Evolutionary conservation across 495 filamentous ascomycete genomes (phyloP).

Genomic region (Penicillium cosmopolitanum): DNA sequence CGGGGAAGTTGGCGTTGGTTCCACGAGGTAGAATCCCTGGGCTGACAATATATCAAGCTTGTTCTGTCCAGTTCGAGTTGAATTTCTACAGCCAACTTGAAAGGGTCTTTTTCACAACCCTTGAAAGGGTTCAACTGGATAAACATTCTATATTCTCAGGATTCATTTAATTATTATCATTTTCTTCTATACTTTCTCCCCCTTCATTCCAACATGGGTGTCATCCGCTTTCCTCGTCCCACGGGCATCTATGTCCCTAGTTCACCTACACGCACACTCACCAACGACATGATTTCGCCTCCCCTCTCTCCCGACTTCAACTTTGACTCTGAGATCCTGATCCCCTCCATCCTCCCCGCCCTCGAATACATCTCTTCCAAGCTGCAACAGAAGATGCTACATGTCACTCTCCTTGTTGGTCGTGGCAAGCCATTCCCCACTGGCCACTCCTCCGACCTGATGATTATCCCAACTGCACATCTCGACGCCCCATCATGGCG

Average conservation of each 20-base stretch:
- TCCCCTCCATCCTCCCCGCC: conserved; percentile 47
- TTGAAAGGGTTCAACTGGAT: neutral
- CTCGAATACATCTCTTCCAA: conserved; percentile 54
- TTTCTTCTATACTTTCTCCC: neutral
- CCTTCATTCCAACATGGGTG: conserved; percentile 38
- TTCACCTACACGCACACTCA: conserved; percentile 41
- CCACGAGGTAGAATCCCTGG: conserved; percentile 1
- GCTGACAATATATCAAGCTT: conserved; percentile 22
- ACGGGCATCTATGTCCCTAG: conserved; percentile 44
- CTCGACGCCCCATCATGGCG: conserved; percentile 43
- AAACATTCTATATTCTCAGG: neutral
- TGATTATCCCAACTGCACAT: conserved; percentile 49
- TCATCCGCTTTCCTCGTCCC: conserved; percentile 48
- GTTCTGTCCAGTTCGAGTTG: neutral
- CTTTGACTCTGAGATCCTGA: conserved; percentile 46
- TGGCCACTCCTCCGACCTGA: conserved; percentile 44
- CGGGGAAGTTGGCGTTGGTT: conserved; percentile 24
- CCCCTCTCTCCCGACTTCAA: conserved; percentile 49
- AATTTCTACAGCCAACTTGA: conserved; percentile 7
- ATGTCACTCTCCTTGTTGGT: conserved; percentile 52
- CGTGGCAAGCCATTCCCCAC: conserved; percentile 51
- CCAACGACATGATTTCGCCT: conserved; percentile 48
- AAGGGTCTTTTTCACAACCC: neutral
- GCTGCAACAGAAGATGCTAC: conserved; percentile 48
- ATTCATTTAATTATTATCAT: neutral